phyloP scores from a whole-genome alignment of 1,284 basidiomycete species.

The Cutaneotrichosporon cavernicola region DNA sequence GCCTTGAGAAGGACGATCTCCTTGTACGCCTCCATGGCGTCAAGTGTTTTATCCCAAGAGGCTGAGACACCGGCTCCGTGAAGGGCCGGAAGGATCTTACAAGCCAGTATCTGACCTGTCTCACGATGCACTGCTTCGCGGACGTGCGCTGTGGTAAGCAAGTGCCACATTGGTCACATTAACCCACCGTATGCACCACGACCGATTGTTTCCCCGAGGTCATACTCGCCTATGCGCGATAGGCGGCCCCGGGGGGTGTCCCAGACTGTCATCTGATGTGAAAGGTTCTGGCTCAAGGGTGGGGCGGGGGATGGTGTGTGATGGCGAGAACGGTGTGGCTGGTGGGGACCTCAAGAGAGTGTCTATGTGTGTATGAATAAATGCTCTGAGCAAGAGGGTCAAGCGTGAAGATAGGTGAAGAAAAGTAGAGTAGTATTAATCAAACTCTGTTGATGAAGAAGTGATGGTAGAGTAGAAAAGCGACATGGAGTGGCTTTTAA shows the following conservation, averaged over 20 bases:
- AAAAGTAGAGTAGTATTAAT: background rate
- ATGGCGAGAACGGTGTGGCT: background rate
- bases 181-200: slow-evolving; percentile 48
- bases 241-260: slow-evolving; percentile 36
- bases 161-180: background rate
- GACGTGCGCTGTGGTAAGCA: slow-evolving; percentile 44
- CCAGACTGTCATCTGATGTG: background rate
- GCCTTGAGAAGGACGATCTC: slow-evolving; percentile 51
- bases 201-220: slow-evolving; percentile 45
- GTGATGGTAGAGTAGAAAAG: background rate
- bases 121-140: slow-evolving; percentile 44
- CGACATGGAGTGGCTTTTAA: background rate
- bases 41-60: slow-evolving; percentile 28
- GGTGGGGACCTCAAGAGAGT: background rate
- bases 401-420: background rate
- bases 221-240: slow-evolving; percentile 43
- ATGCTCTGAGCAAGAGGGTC: background rate
- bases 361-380: background rate
- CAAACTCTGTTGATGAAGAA: background rate
- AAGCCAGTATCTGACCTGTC: slow-evolving; percentile 45
- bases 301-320: background rate
- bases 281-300: background rate
- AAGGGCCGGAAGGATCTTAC: slow-evolving; percentile 52
- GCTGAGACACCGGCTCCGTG: slow-evolving; percentile 17
- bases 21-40: slow-evolving; percentile 51